phyloP scores from a whole-genome alignment of 73 alveolate genomes.

The Uronychia setigera region DNA sequence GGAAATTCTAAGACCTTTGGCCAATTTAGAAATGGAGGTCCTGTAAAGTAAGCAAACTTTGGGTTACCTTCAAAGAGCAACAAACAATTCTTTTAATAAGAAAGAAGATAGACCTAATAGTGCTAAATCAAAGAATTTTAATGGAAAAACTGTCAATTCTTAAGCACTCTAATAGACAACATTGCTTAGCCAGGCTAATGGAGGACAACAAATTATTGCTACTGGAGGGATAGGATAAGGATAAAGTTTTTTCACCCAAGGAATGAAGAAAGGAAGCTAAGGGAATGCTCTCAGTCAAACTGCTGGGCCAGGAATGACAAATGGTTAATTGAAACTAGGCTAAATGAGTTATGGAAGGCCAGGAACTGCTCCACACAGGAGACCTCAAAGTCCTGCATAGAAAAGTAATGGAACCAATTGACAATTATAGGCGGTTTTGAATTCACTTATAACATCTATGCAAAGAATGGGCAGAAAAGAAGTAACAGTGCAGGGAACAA shows the following conservation, averaged over 20 bases:
- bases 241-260: no score
- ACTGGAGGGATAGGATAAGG: no score
- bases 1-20: not conserved
- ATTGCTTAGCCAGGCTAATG: no score
- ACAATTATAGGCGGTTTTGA: not conserved
- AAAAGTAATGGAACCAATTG: not conserved
- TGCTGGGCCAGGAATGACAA: not conserved
- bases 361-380: slow-evolving; percentile 6
- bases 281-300: not conserved
- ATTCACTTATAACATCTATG: not conserved
- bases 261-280: slow-evolving; percentile 1
- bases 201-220: no score
- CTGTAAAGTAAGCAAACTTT: not conserved
- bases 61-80: no score
- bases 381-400: slow-evolving; percentile 1
- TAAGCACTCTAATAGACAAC: no score
- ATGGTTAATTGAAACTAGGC: no score
- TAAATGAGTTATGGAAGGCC: not conserved
- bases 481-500: not conserved
- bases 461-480: slow-evolving; percentile 1
- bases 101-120: not conserved
- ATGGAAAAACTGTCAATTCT: no score
- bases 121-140: not conserved
- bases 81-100: not conserved
- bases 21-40: not conserved